Conservation (phyloP, 1,284 basidiomycete species). For the Fomes fomentarius region DNA sequence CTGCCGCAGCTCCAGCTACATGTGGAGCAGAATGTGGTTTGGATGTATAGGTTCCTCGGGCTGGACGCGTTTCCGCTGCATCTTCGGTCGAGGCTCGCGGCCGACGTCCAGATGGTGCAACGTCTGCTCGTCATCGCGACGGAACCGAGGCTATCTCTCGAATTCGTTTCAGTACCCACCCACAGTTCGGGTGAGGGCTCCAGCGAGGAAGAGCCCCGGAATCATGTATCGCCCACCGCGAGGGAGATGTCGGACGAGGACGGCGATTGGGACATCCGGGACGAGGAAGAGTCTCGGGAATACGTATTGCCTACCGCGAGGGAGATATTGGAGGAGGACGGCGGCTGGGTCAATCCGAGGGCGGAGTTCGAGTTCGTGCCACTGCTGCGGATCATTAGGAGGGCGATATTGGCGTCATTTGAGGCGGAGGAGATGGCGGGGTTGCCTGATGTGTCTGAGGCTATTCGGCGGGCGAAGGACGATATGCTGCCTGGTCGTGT, state of each 20-base stretch:
- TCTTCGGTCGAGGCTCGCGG: not conserved
- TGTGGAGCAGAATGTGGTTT: slow-evolving; percentile 9
- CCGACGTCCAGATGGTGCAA: slow-evolving; percentile 17
- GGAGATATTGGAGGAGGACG: not conserved
- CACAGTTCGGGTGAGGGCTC: too few species aligned
- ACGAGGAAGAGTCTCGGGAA: not conserved
- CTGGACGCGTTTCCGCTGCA: slow-evolving; percentile 5
- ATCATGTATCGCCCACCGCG: too few species aligned
- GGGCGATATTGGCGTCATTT: slow-evolving; percentile 25
- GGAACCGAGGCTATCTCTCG: slow-evolving; percentile 14
- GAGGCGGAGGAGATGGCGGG: not conserved
- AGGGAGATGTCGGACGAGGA: too few species aligned
- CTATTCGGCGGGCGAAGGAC: slow-evolving; percentile 8
- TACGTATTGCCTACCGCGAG: slow-evolving; percentile 20
- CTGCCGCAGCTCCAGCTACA: slow-evolving; percentile 4
- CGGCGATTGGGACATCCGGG: not conserved
- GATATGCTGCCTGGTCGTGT: slow-evolving; percentile 12
- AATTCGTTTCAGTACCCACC: slow-evolving; percentile 13
- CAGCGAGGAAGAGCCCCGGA: too few species aligned
- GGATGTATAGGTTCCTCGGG: slow-evolving; percentile 37
- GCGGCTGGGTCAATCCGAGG: not conserved
- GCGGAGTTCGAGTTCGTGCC: slow-evolving; percentile 16
- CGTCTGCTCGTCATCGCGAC: slow-evolving; percentile 20
- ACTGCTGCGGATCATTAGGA: slow-evolving; percentile 31
- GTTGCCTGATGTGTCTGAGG: slow-evolving; percentile 8